A percentile compares a stretch with the other conserved stretches of the same genome.
Conservation (phyloP, 495 filamentous ascomycete genomes). For the Mytilinidion resinicola region DNA sequence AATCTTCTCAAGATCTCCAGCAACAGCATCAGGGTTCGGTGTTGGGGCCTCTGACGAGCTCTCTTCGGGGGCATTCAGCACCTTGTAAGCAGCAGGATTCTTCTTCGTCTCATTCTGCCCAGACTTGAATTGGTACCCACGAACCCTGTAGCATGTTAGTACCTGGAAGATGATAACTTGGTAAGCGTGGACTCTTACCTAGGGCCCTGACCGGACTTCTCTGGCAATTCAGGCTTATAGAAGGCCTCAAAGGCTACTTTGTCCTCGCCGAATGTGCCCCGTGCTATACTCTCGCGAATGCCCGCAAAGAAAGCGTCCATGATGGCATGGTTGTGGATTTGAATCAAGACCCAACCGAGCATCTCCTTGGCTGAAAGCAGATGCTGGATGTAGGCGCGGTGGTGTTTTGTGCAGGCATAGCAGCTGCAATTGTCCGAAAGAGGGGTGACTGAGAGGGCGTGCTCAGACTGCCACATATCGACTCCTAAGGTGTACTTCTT, state of each 20-base stretch:
- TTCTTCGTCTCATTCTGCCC: slow-evolving; percentile 58
- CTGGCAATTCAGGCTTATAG: slow-evolving; percentile 66
- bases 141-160: slow-evolving; percentile 42
- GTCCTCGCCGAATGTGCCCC: slow-evolving; percentile 58
- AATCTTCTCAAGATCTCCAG: slow-evolving; percentile 50
- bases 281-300: slow-evolving; percentile 55
- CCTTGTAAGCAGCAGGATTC: slow-evolving; percentile 60
- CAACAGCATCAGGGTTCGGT: slow-evolving; percentile 45
- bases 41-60: slow-evolving; percentile 47
- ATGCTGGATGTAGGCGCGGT: slow-evolving; percentile 81
- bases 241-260: slow-evolving; percentile 46
- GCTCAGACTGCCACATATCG: slow-evolving; percentile 60
- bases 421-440: slow-evolving; percentile 61
- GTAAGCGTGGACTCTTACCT: slow-evolving; percentile 40
- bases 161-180: neutral
- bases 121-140: slow-evolving; percentile 79
- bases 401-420: slow-evolving; percentile 79
- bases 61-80: slow-evolving; percentile 46
- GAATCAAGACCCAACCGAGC: slow-evolving; percentile 88
- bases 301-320: slow-evolving; percentile 66
- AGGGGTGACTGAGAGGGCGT: slow-evolving; percentile 54
- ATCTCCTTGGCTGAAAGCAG: slow-evolving; percentile 85
- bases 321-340: slow-evolving; percentile 78
- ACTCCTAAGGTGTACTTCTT: slow-evolving; percentile 50
- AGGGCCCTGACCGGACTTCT: slow-evolving; percentile 69